These are phyloP conservation scores for Xylogone sp. DNA, from an alignment of 2,329 filamentous ascomycete species.

Conservation along the genomic window DNA sequence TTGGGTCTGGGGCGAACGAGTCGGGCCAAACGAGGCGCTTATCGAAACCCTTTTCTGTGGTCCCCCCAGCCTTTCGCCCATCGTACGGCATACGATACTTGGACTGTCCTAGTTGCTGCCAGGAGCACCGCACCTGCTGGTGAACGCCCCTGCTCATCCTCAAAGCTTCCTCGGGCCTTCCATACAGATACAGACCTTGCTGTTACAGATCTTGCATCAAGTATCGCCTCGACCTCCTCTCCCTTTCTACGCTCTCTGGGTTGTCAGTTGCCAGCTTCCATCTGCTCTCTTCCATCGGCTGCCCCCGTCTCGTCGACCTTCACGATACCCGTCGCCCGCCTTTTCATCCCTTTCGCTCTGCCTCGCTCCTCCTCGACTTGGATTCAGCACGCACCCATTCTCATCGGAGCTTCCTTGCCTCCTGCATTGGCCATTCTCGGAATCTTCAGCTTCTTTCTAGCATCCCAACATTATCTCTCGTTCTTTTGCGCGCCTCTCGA, in stretches of 20 bases:
- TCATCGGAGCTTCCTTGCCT: background rate
- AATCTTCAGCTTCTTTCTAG: background rate
- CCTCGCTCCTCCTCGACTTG: background rate
- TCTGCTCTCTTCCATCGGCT: conserved; percentile 3
- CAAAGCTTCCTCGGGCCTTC: conserved; percentile 29
- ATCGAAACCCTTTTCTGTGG: too few species aligned
- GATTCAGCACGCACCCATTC: too few species aligned
- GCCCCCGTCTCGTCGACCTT: background rate
- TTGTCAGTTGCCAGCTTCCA: conserved; percentile 6
- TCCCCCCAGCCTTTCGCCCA: too few species aligned
- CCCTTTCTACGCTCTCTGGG: conserved; percentile 2
- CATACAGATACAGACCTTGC: conserved; percentile 11
- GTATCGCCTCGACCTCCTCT: conserved; percentile 27
- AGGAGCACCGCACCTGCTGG: too few species aligned
- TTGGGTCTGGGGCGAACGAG: too few species aligned
- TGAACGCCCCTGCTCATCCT: conserved; percentile 10
- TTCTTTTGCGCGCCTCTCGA: too few species aligned
- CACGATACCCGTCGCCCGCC: background rate
- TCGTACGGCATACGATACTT: too few species aligned
- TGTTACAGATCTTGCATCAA: conserved; percentile 37
- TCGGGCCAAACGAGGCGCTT: too few species aligned
- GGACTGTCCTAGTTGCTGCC: too few species aligned
- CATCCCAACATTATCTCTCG: background rate
- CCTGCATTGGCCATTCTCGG: background rate
- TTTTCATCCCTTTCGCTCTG: background rate